Evolutionary conservation across 192 early-diverging fungal species (phyloP), one percentile per base, ranked within the genome.

Genomic region (Coemansia sp.): DNA sequence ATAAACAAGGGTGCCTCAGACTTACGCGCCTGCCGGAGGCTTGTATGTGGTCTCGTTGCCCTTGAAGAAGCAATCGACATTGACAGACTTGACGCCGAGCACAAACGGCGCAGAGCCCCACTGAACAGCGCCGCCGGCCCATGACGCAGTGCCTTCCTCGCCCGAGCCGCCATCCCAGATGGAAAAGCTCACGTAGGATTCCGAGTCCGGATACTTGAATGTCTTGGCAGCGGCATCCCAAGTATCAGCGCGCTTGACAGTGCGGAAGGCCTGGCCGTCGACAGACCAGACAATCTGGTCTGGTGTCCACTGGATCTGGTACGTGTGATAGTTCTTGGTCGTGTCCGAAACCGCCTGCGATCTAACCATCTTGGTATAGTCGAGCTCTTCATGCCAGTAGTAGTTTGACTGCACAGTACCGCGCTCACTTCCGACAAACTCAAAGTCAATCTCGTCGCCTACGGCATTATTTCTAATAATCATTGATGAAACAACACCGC

Each of bases 361-460:
- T 53, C 71, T 79, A 7, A 73, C 54, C 62, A 82, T 78, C 61
- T 86, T 84, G 19, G 68, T 83, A 56, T 86, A 86, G 56, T 87
- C 85, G 10, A 85, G 71, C 48, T 79, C 48, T 44, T 75, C 68
- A 30, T 82, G 72, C 74, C 74, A 84, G 65, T 85, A 89, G 59
- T 81, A 89, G 65, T 87, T 89, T 26, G 85, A 83, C 60, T 89
- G 85, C 19, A 84, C 86, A 14, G 82, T 77, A 4, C 54, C 31
- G 16, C 61, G 66, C 44, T 86, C 73, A 9, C 58, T 51, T 8
- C 88, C 88, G 19, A 89, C 86, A 56, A 80, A 81, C 76, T 89
- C 88, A 56, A 83, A 87, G 56, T 87, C 86, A n/a, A 89, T 85
- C 61, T 89, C 88, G 41, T 89, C 86, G 34, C 85, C 85, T 3